Evolutionary conservation across 106 monocot species (phyloP).

Genomic region (Narthecium ossifragum): DNA sequence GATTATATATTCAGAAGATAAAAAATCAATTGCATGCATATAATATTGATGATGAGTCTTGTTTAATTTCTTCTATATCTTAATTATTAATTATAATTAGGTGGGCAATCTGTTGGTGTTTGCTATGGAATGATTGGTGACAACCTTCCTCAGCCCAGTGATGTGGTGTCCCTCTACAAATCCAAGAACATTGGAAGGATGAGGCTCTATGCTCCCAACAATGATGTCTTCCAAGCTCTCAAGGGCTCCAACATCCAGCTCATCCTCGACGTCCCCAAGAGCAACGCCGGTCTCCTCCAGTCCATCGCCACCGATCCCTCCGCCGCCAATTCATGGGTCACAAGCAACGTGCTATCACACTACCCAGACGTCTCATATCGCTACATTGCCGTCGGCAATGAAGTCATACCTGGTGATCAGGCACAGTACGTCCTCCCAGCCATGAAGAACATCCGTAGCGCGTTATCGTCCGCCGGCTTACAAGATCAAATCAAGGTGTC

Average conservation of each 20-base stretch:
- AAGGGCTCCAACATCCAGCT: constrained; percentile 21
- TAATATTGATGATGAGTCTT: no score
- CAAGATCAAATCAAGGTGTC: constrained; percentile 21
- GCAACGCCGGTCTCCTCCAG: constrained; percentile 10
- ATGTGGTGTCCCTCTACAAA: constrained; percentile 18
- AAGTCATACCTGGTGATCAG: constrained; percentile 18
- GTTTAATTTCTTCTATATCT: neutral
- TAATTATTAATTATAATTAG: neutral
- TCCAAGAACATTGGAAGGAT: constrained; percentile 11
- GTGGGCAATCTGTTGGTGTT: constrained; percentile 13
- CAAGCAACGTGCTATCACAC: constrained; percentile 5
- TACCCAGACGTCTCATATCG: constrained; percentile 12
- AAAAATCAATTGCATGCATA: no score
- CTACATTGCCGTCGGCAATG: constrained; percentile 26
- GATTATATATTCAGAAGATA: no score
- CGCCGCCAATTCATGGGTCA: constrained; percentile 11
- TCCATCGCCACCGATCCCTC: constrained; percentile 5
- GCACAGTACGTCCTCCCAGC: constrained; percentile 17
- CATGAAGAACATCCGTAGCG: constrained; percentile 19
- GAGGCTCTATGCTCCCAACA: constrained; percentile 16
- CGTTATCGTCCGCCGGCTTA: constrained; percentile 8
- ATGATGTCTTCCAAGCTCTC: constrained; percentile 16
- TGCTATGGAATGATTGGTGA: constrained; percentile 21
- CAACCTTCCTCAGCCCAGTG: constrained; percentile 16
- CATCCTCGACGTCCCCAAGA: constrained; percentile 15